Base-by-base conservation (phyloP, 306 rosid genomes). In the Macrotyloma uniflorum region DNA sequence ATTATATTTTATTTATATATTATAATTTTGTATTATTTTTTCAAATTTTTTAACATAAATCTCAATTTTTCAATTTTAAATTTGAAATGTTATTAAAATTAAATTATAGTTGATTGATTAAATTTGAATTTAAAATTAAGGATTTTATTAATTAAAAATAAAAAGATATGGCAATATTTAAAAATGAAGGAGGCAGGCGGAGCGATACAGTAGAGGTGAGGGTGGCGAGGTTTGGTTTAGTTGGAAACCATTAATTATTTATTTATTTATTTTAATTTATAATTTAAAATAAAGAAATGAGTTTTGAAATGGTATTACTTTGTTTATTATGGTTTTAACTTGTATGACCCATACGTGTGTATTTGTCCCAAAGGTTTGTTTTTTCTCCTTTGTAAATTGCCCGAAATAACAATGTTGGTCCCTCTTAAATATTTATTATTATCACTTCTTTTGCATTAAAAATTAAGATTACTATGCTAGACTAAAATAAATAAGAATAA, bases 141-240 rank as follows among this genome's bases (percentile, higher is more conserved):
- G 8, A 38, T 38, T 38, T 38, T 38, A 38, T 8, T 38, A 38
- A 8, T 38, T 2, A 38, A 38, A 36, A 36, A 6, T 30, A 30
- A 30, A 36, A 36, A 8, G 1, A 3, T 38, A 38, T 8, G 3
- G 13, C 15, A 4, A 12, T 49, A 63, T 73, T 59, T 58, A 76
- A 24, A 26, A 62, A 45, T 42, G 45, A 36, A 69, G 77, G 63
- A 75, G 5, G 88, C 84, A 45, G 88, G 86, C 86, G 24, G 0
- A 23, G 32, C 18, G 85, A 85, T 74, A 54, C 12, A 15, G 18
- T 53, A 62, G 49, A 78, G 72, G 24, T 2, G 23, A 1, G 15
- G 32, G 40, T 32, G 2, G 28, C 1, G 46, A 33, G 20, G 40
- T 58, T 81, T 33, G 72, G n/a, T 23, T 68, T 78, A 26, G 70